Base-by-base conservation (phyloP, 495 filamentous ascomycete genomes). In the Daldinia childiae region DNA sequence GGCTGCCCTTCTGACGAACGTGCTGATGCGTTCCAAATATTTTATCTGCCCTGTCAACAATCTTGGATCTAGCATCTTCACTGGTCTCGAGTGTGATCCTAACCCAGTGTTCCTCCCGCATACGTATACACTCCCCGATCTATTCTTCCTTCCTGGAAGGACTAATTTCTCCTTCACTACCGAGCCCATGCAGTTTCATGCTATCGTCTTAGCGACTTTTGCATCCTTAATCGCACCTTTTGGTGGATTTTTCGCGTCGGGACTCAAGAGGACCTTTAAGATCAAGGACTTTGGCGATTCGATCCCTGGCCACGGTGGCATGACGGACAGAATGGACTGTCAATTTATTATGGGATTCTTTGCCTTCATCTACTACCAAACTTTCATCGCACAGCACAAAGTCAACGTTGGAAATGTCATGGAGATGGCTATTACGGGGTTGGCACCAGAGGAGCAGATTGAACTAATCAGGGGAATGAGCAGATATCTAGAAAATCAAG, bases 341-440 rank as follows among this genome's bases (percentile, higher is more conserved):
- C 96, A 99, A 77, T 98, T 98, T 83, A 98, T 98, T 82, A 99
- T 99, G 96, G 96, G 96, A 9, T 93, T 98, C 84, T 98, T 99
- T 74, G 88, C 96, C 12, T 98, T 92, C 81, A 92, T 99, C 85
- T 99, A 99, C 81, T 98, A 95, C 81, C 93, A 97, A 79, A 94
- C 93, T 75, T 99, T 99, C 79, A 95, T 99, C 76, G 94, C 94
- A 8, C 84, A 92, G 17, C 88, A 94, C 81, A 91, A 90, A 73
- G 89, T 91, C 8, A 92, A 84, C 62, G 90, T 96, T 12, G 95
- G 93, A 4, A 89, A 88, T 56, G 90, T 98, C 32, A 90, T 99
- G 69, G 94, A 98, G 83, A 86, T 87, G 36, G 93, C 90, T 32
- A 95, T 98, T 73, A 94, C 89, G 21, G 94, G 93, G 8, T 78